Conservation (phyloP, 331 rosid species). For the Arachis monticola region DNA sequence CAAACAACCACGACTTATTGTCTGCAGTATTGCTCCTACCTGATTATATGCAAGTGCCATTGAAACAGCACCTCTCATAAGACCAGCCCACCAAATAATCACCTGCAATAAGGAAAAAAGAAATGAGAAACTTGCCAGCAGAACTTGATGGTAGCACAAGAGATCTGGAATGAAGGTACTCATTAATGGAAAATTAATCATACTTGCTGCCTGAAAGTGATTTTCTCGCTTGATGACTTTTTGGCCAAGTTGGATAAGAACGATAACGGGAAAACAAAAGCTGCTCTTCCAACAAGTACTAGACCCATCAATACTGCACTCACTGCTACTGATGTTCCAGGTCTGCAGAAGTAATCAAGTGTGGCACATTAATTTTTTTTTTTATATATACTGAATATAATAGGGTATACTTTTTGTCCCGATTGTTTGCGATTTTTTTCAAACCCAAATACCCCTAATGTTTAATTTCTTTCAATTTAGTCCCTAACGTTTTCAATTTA, state of each 20-base stretch:
- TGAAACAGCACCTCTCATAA: constrained; percentile 62
- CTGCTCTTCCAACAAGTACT: constrained; percentile 82
- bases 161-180: constrained; percentile 3
- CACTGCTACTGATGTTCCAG: constrained; percentile 84
- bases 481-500: too few relatives aligned
- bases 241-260: constrained; percentile 73
- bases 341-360: constrained; percentile 56
- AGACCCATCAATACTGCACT: constrained; percentile 75
- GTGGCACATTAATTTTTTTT: constrained; percentile 24
- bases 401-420: neutral
- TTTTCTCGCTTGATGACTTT: constrained; percentile 54
- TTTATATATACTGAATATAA: neutral
- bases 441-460: too few relatives aligned
- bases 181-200: constrained; percentile 30
- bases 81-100: constrained; percentile 99
- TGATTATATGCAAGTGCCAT: constrained; percentile 98
- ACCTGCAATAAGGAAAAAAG: constrained; percentile 55
- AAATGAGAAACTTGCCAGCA: constrained; percentile 38
- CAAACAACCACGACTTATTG: neutral
- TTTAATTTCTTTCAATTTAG: too few relatives aligned
- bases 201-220: constrained; percentile 75
- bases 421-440: too few relatives aligned
- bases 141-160: constrained; percentile 25
- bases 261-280: constrained; percentile 84
- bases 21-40: constrained; percentile 50